Evolutionary conservation across 2,329 filamentous ascomycete genomes (phyloP).

Genomic region (Sporothrix dimorphospora): DNA sequence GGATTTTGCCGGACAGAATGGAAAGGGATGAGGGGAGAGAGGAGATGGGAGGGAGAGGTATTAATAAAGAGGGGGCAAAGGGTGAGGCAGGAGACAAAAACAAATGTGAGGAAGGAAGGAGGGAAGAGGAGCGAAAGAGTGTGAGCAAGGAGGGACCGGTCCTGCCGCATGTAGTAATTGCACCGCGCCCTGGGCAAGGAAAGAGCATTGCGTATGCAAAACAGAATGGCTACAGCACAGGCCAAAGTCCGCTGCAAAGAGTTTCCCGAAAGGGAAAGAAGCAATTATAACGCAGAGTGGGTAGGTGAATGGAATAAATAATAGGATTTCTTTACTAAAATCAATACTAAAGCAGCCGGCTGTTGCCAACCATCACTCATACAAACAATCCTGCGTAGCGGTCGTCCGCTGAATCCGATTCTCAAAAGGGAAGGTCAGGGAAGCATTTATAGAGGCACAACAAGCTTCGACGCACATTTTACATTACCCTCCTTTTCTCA

Average conservation of each 20-base stretch:
- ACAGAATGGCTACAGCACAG: neutral
- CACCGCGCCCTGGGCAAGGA: neutral
- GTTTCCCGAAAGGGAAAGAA: neutral
- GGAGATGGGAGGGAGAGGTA: neutral
- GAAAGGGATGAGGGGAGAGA: neutral
- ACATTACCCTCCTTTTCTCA: neutral
- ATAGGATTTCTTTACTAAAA: neutral
- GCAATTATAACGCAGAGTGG: neutral
- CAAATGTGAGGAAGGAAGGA: neutral
- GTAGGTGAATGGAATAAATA: neutral
- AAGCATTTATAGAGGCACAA: neutral
- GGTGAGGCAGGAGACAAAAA: neutral
- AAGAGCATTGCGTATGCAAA: neutral
- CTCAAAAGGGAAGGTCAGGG: neutral
- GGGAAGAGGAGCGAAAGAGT: neutral
- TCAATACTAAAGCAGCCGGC: neutral
- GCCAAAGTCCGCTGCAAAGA: neutral
- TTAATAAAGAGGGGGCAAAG: neutral
- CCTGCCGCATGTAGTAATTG: neutral
- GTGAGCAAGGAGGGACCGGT: neutral
- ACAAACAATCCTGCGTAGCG: neutral
- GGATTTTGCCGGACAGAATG: conserved; percentile 1
- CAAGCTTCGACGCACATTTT: neutral
- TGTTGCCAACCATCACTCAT: too few relatives aligned
- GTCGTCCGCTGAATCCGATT: neutral